Conservation (phyloP, 139 green algal species). For the Pleodorina starrii region DNA sequence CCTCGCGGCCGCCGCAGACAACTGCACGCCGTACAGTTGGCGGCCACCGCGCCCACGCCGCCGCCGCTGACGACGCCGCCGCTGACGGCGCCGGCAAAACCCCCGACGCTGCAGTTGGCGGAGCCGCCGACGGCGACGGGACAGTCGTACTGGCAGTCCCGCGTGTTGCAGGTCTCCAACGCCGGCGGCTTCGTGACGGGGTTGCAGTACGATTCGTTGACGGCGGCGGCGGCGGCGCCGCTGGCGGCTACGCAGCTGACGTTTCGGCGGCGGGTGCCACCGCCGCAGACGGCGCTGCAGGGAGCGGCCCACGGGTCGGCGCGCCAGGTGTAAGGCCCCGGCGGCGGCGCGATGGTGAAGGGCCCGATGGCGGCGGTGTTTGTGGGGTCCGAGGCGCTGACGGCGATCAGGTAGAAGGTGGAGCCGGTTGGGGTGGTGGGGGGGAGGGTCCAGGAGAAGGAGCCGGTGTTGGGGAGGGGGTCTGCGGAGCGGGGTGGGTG, state of each 20-base stretch:
- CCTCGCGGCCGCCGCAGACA: neutral
- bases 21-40: neutral
- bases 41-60: too few species aligned
- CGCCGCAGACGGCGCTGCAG: slow-evolving; percentile 1
- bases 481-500: neutral
- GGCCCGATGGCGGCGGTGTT: neutral
- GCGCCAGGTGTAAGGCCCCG: neutral
- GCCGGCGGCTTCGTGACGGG: neutral
- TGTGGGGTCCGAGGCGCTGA: neutral
- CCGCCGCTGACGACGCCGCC: too few species aligned
- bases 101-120: neutral
- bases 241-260: neutral
- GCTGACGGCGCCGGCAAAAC: too few species aligned
- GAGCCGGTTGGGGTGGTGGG: neutral
- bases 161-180: neutral
- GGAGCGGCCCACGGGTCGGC: neutral
- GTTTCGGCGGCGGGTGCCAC: neutral
- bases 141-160: neutral
- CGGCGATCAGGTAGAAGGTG: neutral
- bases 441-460: neutral
- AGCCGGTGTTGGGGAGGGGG: neutral
- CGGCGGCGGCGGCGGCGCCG: neutral
- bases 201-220: slow-evolving; percentile 1
- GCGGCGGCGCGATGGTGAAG: neutral
- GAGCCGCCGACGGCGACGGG: neutral